Conservation (phyloP, 345 rosid species). For the Brassica cretica region DNA sequence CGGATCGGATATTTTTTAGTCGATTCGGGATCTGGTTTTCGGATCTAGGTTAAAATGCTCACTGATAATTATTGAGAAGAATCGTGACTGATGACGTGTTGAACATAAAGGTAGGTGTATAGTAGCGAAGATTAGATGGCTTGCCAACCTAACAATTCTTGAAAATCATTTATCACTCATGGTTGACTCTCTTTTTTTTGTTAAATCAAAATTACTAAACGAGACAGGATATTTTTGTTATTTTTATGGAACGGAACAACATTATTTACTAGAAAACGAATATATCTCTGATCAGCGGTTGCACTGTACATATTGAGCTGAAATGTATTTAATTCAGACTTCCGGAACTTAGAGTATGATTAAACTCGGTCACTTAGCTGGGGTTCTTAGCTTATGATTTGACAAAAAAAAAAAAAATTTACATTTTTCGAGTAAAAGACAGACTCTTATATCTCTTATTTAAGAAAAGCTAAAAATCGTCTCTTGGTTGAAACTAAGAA, state of each 20-base stretch:
- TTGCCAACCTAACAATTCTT: constrained; percentile 12
- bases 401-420: too few relatives aligned
- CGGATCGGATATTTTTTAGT: too few relatives aligned
- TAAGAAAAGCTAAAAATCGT: too few relatives aligned
- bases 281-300: not conserved
- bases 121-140: constrained; percentile 20
- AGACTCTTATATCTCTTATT: too few relatives aligned
- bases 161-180: not conserved
- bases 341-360: not conserved
- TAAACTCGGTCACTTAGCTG: too few relatives aligned
- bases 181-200: not conserved
- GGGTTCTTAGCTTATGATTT: too few relatives aligned
- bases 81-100: not conserved
- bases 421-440: too few relatives aligned
- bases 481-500: too few relatives aligned
- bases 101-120: constrained; percentile 13
- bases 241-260: not conserved
- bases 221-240: not conserved
- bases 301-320: not conserved
- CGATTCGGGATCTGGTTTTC: not conserved
- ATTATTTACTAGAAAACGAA: not conserved
- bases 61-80: not conserved
- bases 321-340: not conserved
- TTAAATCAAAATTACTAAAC: not conserved
- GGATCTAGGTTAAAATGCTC: too few relatives aligned